A percentile compares a stretch with the other conserved stretches of the same genome.
Evolutionary conservation across 352 stramenopile species (phyloP).

Genomic region (Phytophthora palmivora): DNA sequence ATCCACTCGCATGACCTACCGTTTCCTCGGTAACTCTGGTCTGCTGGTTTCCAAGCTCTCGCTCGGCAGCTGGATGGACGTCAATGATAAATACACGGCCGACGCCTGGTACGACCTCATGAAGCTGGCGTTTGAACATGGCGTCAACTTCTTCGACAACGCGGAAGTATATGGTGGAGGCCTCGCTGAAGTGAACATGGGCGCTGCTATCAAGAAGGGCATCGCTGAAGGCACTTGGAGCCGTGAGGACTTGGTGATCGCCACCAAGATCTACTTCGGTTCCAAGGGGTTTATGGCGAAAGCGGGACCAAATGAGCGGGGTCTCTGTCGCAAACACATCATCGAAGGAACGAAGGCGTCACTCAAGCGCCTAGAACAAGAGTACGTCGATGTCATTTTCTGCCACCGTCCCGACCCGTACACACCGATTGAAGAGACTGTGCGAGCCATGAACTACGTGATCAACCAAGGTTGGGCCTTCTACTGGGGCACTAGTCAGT

Average conservation of each 20-base stretch:
- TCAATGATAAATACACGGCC: constrained; percentile 25
- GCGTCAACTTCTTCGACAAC: constrained; percentile 51
- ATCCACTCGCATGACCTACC: constrained; percentile 14
- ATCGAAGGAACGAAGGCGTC: constrained; percentile 49
- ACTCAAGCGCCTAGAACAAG: constrained; percentile 41
- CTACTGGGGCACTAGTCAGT: constrained; percentile 58
- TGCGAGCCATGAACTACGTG: constrained; percentile 34
- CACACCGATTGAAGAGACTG: constrained; percentile 36
- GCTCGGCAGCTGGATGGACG: constrained; percentile 32
- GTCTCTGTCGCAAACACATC: constrained; percentile 52
- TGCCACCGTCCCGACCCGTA: constrained; percentile 39
- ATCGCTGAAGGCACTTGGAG: constrained; percentile 25
- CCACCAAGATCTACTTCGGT: constrained; percentile 65
- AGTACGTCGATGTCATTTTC: constrained; percentile 60
- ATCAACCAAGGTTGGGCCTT: constrained; percentile 51
- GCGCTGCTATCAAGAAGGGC: constrained; percentile 40
- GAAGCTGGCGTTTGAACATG: constrained; percentile 28
- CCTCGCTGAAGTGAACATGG: constrained; percentile 41
- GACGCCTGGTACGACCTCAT: constrained; percentile 32
- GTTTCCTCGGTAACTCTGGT: constrained; percentile 34
- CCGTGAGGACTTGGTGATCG: constrained; percentile 61
- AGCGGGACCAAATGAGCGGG: constrained; percentile 26
- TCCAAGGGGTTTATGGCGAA: constrained; percentile 1
- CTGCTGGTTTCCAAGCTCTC: constrained; percentile 34
- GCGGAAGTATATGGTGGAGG: too few relatives aligned